Evolutionary conservation across 2,329 filamentous ascomycete genomes (phyloP).

Genomic region (Gaeumannomyces sp.): DNA sequence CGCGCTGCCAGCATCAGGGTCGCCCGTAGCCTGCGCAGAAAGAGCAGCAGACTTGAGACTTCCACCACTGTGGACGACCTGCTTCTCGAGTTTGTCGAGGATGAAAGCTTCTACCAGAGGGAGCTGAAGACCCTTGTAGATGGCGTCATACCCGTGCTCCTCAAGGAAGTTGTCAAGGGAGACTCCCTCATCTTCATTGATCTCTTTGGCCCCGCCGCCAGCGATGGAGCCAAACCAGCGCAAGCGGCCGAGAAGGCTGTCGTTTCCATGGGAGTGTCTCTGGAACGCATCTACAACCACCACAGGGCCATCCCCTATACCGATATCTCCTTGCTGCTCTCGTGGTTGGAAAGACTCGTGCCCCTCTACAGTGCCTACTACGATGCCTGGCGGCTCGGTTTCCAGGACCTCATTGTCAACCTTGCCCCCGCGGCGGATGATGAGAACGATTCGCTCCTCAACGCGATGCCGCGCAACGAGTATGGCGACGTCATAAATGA

Average conservation of each 20-base stretch:
- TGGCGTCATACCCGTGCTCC: constrained; percentile 86
- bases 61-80: constrained; percentile 71
- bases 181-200: constrained; percentile 58
- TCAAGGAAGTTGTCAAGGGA: constrained; percentile 75
- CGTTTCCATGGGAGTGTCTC: constrained; percentile 83
- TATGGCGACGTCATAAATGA: constrained; percentile 63
- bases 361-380: constrained; percentile 82
- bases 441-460: constrained; percentile 54
- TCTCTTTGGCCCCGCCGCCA: constrained; percentile 53
- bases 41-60: constrained; percentile 58
- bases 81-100: constrained; percentile 70
- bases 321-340: constrained; percentile 64
- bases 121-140: constrained; percentile 91
- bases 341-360: constrained; percentile 74
- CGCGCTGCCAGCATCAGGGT: constrained; percentile 42
- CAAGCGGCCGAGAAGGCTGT: constrained; percentile 75
- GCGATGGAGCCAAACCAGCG: constrained; percentile 26
- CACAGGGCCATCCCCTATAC: constrained; percentile 74
- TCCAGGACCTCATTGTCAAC: constrained; percentile 91
- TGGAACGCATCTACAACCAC: constrained; percentile 75
- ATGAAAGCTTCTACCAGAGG: constrained; percentile 82
- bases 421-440: constrained; percentile 64
- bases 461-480: constrained; percentile 54
- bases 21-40: constrained; percentile 70
- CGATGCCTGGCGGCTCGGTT: constrained; percentile 83